phyloP scores from a whole-genome alignment of 1,284 basidiomycete genomes.

The Pisolithus thermaeus region DNA sequence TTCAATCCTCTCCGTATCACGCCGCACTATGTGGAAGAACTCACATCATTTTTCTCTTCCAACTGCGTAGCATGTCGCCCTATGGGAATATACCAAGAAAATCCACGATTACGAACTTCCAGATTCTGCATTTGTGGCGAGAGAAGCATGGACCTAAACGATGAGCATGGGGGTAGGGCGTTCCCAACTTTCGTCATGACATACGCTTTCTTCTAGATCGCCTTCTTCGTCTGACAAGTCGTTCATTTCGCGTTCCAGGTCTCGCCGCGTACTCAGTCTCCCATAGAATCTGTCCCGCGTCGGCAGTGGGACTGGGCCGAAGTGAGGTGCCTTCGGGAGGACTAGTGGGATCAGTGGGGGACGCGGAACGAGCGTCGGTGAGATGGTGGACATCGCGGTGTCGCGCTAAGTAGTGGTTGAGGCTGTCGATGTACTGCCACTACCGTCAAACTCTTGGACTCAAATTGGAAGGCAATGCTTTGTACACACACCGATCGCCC shows the following conservation, averaged over 20 bases:
- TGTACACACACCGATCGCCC: no score
- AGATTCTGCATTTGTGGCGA: constrained; percentile 37
- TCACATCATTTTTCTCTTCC: constrained; percentile 79
- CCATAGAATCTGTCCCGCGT: constrained; percentile 42
- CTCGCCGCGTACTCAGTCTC: constrained; percentile 55
- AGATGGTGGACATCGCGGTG: constrained; percentile 45
- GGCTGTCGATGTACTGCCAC: no score
- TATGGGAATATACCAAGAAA: constrained; percentile 63
- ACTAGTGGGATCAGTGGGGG: constrained; percentile 56
- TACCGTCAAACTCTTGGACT: no score
- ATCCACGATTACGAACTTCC: constrained; percentile 60
- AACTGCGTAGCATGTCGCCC: constrained; percentile 65
- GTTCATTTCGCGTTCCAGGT: constrained; percentile 75
- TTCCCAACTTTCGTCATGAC: constrained; percentile 14
- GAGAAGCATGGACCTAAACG: background rate
- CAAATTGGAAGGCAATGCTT: no score
- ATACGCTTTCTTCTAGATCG: constrained; percentile 66
- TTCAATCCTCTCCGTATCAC: background rate
- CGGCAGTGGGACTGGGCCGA: constrained; percentile 58
- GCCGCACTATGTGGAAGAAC: constrained; percentile 15
- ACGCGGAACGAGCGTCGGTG: constrained; percentile 64
- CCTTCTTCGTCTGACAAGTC: constrained; percentile 82
- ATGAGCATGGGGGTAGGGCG: background rate
- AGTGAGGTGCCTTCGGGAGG: constrained; percentile 59
- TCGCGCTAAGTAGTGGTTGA: no score